Base-by-base conservation (phyloP, 2,329 filamentous ascomycete genomes). In the Xylariales sp. region DNA sequence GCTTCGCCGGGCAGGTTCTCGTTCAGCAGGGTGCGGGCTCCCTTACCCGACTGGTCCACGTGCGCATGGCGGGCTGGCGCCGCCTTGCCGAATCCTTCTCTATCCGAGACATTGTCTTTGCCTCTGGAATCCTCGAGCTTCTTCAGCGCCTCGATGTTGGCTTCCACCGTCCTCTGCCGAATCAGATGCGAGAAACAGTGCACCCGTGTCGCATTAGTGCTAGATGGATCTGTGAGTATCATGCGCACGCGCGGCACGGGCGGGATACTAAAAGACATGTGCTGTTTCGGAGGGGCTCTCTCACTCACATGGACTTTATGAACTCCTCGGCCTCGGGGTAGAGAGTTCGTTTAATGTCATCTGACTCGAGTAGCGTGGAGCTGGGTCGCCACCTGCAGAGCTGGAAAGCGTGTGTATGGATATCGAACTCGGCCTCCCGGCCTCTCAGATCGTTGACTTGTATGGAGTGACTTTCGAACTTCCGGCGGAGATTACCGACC, bases 141-240 rank as follows among this genome's bases (percentile, higher is more conserved):
- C n/a, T 48, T 50, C 5, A 69, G 14, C 3, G 61, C 68, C 34
- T 65, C 65, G 2, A 65, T 41, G 6, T 68, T 69, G 12, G 12
- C 36, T 52, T 69, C 68, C 10, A 62, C 18, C 0, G 68, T 65
- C 18, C 61, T 61, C 23, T 60, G 65, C 41, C 68, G 50, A n/a
- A 69, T 62, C 12, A 69, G 57, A 34, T 69, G 68, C 43, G 65
- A 65, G 12, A 69, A 68, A 39, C 68, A 69, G 12, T 68, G 68
- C 9, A 64, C 68, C 6, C 64, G 60, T 4, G 68, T 68, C 43
- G 68, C 68, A 12, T 50, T 49, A 5, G 61, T 65, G 32, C 68
- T 69, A 18, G 0, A 23, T 12, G 12, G 0, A 8, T 18, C 1
- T 34, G 18, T 64, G 43, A 67, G 56, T 48, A 60, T 23, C 23